Evolutionary conservation across 2,329 filamentous ascomycete genomes (phyloP).

Genomic region (Didymella exigua): DNA sequence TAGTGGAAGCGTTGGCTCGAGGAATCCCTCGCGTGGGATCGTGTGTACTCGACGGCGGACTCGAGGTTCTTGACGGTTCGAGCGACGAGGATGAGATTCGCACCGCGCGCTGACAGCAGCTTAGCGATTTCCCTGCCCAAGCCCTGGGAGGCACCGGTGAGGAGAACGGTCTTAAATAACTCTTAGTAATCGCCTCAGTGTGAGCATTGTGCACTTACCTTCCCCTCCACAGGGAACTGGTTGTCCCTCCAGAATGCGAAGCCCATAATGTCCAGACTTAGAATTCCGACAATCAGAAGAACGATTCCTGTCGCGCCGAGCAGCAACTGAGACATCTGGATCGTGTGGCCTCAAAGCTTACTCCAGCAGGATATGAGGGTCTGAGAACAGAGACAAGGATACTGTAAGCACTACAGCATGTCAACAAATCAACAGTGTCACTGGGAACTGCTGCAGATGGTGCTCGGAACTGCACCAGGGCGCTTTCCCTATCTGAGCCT

Average conservation of each 20-base stretch:
- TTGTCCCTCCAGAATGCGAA: constrained; percentile 67
- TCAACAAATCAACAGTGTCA: neutral
- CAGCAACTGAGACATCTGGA: constrained; percentile 45
- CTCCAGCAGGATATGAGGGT: neutral
- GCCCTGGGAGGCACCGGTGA: constrained; percentile 92
- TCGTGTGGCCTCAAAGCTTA: constrained; percentile 28
- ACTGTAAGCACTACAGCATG: constrained; percentile 12
- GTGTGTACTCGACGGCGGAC: constrained; percentile 67
- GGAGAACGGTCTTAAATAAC: constrained; percentile 71
- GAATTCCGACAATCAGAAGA: constrained; percentile 42
- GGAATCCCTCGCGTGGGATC: constrained; percentile 70
- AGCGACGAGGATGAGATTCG: constrained; percentile 83
- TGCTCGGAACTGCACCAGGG: neutral
- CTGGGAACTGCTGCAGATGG: neutral
- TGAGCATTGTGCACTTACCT: constrained; percentile 57
- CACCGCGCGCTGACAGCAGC: constrained; percentile 80
- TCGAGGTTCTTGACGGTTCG: constrained; percentile 78
- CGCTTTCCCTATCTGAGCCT: neutral
- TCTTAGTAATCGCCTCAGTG: neutral
- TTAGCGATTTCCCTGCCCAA: constrained; percentile 80
- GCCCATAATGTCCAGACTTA: constrained; percentile 65
- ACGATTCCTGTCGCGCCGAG: constrained; percentile 45
- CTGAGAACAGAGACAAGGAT: neutral
- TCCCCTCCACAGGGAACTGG: constrained; percentile 82
- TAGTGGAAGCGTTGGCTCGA: constrained; percentile 77